These are phyloP conservation scores for Verticillium albo-atrum DNA, from an alignment of 2,329 filamentous ascomycete genomes.

Conservation along the genomic window DNA sequence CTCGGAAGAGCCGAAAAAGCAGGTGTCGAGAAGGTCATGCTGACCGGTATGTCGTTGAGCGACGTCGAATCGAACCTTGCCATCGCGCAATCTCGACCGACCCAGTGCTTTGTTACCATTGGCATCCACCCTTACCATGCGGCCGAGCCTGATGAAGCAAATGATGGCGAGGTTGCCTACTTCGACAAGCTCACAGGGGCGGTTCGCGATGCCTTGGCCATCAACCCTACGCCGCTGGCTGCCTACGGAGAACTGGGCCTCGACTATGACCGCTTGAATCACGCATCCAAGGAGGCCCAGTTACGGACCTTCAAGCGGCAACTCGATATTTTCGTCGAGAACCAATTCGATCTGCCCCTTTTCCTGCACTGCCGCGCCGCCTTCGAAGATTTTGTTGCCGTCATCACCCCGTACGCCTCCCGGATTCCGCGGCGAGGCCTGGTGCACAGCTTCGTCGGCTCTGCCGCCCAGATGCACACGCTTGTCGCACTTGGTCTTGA, in stretches of 20 bases:
- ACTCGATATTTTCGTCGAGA: slow-evolving; percentile 29
- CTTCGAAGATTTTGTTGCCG: slow-evolving; percentile 35
- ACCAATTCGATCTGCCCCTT: slow-evolving; percentile 28
- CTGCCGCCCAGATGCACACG: slow-evolving; percentile 30
- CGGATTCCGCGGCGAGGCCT: slow-evolving; percentile 29
- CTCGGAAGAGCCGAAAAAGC: slow-evolving; percentile 35
- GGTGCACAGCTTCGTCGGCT: slow-evolving; percentile 35
- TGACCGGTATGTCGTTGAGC: slow-evolving; percentile 31
- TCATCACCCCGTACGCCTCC: slow-evolving; percentile 32
- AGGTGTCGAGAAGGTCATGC: slow-evolving; percentile 35
- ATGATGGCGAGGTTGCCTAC: slow-evolving; percentile 15
- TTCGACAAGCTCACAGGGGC: slow-evolving; percentile 19
- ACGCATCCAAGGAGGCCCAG: slow-evolving; percentile 36
- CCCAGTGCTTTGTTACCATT: slow-evolving; percentile 37
- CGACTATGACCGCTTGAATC: slow-evolving; percentile 42
- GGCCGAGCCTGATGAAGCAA: slow-evolving; percentile 29
- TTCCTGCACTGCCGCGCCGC: slow-evolving; percentile 37
- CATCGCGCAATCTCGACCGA: slow-evolving; percentile 21
- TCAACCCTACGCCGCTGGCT: slow-evolving; percentile 24
- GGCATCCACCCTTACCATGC: slow-evolving; percentile 49
- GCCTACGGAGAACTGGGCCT: slow-evolving; percentile 47
- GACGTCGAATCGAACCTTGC: slow-evolving; percentile 22
- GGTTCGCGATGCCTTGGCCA: slow-evolving; percentile 17
- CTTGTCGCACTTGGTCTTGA: slow-evolving; percentile 32
- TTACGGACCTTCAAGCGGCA: slow-evolving; percentile 34